Conservation (phyloP, 768 basidiomycete genomes). For the Kondoa malvinella region DNA sequence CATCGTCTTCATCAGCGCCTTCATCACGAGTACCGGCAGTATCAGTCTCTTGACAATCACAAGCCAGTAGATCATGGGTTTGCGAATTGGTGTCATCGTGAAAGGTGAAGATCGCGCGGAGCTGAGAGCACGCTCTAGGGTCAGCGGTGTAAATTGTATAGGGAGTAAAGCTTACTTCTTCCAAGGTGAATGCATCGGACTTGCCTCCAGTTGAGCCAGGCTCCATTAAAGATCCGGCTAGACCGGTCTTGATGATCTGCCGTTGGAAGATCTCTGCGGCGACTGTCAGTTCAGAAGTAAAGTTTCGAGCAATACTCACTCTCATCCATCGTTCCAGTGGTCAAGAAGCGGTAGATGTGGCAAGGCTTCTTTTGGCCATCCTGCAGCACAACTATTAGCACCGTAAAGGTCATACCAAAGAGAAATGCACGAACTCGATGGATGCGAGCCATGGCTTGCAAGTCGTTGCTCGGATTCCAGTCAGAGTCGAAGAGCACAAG, state of each 20-base stretch:
- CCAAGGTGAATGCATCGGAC: conserved; percentile 68
- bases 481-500: conserved; percentile 74
- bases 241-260: conserved; percentile 80
- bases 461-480: conserved; percentile 88
- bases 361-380: conserved; percentile 62
- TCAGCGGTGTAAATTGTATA: conserved; percentile 32
- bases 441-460: conserved; percentile 94
- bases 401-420: background rate
- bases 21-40: background rate
- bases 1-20: conserved; percentile 7
- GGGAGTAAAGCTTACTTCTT: conserved; percentile 39
- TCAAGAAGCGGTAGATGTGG: conserved; percentile 53
- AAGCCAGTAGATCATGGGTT: conserved; percentile 81
- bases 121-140: conserved; percentile 35
- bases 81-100: conserved; percentile 62
- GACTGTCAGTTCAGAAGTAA: conserved; percentile 8
- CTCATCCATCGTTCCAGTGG: conserved; percentile 74
- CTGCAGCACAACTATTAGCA: background rate
- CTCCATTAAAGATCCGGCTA: conserved; percentile 46
- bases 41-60: conserved; percentile 39
- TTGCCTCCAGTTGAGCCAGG: conserved; percentile 39
- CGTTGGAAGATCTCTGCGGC: conserved; percentile 75
- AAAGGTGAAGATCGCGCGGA: conserved; percentile 82
- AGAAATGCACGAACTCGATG: conserved; percentile 12
- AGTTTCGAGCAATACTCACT: conserved; percentile 8